Percentiles rank a stretch among this genome's conserved stretches.
These are phyloP conservation scores for Panicum miliaceum DNA, from an alignment of 176 grass and related monocot genomes.

Conservation along the genomic window DNA sequence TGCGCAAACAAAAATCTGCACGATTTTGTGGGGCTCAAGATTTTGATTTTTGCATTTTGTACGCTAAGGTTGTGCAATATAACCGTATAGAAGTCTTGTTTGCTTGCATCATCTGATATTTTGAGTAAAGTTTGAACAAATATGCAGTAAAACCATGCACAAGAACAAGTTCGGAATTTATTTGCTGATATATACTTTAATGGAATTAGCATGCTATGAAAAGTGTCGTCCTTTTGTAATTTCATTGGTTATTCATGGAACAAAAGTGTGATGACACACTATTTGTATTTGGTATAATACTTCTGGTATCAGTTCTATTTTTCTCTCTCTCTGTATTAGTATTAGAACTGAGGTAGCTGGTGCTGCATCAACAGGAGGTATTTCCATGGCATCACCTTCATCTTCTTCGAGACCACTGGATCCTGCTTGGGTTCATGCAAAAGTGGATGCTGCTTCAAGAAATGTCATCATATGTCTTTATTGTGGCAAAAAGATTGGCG, in stretches of 20 bases:
- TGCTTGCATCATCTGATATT: background rate
- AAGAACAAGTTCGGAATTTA: background rate
- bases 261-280: background rate
- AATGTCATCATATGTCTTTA: conserved; percentile 52
- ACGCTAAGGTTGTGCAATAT: background rate
- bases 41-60: background rate
- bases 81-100: background rate
- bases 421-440: conserved; percentile 63
- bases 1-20: background rate
- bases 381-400: conserved; percentile 38
- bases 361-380: conserved; percentile 5
- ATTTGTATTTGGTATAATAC: background rate
- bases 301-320: background rate
- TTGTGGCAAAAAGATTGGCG: conserved; percentile 55
- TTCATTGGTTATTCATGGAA: background rate
- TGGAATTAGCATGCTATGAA: background rate
- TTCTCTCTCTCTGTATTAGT: background rate
- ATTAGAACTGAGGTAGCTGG: conserved; percentile 12
- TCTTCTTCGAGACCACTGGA: conserved; percentile 33
- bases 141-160: background rate
- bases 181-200: conserved; percentile 3
- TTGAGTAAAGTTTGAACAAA: background rate
- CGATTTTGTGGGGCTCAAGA: background rate
- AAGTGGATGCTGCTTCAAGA: conserved; percentile 36
- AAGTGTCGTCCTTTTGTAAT: background rate